Evolutionary conservation across 495 filamentous ascomycete species (phyloP).

Genomic region (Lentithecium fluviatile): DNA sequence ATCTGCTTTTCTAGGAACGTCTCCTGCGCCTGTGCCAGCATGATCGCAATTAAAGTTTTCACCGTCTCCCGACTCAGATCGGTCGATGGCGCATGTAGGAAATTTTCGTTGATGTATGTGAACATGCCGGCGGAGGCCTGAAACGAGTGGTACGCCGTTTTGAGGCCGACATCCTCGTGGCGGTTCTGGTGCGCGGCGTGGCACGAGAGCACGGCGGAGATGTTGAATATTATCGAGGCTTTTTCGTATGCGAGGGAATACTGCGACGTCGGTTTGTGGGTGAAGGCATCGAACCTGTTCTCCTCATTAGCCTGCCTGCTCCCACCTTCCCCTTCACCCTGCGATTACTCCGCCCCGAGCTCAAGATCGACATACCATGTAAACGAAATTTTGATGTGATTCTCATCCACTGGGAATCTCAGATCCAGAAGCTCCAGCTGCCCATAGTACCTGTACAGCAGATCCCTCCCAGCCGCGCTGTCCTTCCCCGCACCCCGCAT

Average conservation of each 20-base stretch:
- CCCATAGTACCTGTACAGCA: conserved; percentile 96
- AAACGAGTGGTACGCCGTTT: conserved; percentile 97
- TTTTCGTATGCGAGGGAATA: conserved; percentile 98
- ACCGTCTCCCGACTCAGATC: conserved; percentile 93
- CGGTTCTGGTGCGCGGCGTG: conserved; percentile 93
- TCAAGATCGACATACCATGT: conserved; percentile 69
- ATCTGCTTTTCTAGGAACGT: conserved; percentile 97
- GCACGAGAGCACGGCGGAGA: conserved; percentile 93
- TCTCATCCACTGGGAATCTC: conserved; percentile 95
- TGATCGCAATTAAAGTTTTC: conserved; percentile 88
- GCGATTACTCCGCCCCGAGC: neutral
- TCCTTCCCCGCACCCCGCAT: conserved; percentile 98
- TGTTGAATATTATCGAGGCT: conserved; percentile 99
- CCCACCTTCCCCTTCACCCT: neutral
- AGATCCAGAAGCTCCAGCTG: conserved; percentile 93
- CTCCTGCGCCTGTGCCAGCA: conserved; percentile 93
- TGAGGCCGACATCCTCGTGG: conserved; percentile 86
- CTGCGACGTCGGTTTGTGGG: conserved; percentile 90
- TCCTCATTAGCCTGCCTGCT: conserved; percentile 8
- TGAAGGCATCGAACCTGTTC: conserved; percentile 94
- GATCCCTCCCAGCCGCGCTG: conserved; percentile 87
- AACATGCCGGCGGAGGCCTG: conserved; percentile 99
- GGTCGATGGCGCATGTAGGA: conserved; percentile 91
- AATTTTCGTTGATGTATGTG: conserved; percentile 99
- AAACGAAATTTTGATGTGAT: conserved; percentile 97